Base-by-base conservation (phyloP, 139 green algal species). In the Yamagishiella unicocca region DNA sequence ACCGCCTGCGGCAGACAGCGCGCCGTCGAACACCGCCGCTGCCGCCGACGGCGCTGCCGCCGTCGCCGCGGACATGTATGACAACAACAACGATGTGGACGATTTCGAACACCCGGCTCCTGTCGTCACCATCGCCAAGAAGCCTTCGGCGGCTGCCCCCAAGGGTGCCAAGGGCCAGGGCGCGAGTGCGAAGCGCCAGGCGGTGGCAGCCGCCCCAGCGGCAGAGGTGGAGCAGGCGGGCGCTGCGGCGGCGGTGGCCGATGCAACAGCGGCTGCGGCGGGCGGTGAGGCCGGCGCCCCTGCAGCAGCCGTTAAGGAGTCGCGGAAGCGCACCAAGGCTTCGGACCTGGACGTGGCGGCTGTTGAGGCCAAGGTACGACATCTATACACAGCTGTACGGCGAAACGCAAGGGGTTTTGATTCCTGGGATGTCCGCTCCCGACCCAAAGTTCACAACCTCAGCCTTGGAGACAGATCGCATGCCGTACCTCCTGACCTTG, bases 281-380 rank as follows among this genome's bases (percentile, higher is more conserved):
- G 84, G 40, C 25, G 55, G 0, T 31, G 72, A 25, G 46, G 72
- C 55, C 1, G 84, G 37, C 12, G 84, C 71, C 70, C 71, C 54
- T 40, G 55, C 4, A 4, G 66, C 29, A 58, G 71, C 29, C 31
- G 74, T 61, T 31, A 62, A 76, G 67, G 84, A n/a, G 29, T 64
- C 62, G 0, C 42, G 87, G 4, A 89, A 88, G 70, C 82, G 90
- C 29, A 81, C 79, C 31, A 91, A 93, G 71, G 83, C 78, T 1
- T 45, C 74, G 1, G 90, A 88, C 43, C 31, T 93, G 61, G 90
- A 93, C 43, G 4, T 53, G 4, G 64, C 38, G 0, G 50, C 17
- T 0, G 90, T 93, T 38, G 78, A 90, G 70, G 87, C 81, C 45
- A 90, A 89, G 75, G 88, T 89, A 66, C 50, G 22, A 31, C 61